phyloP scores from a whole-genome alignment of 164 flowering plant genomes.

The Vitis amurensis region DNA sequence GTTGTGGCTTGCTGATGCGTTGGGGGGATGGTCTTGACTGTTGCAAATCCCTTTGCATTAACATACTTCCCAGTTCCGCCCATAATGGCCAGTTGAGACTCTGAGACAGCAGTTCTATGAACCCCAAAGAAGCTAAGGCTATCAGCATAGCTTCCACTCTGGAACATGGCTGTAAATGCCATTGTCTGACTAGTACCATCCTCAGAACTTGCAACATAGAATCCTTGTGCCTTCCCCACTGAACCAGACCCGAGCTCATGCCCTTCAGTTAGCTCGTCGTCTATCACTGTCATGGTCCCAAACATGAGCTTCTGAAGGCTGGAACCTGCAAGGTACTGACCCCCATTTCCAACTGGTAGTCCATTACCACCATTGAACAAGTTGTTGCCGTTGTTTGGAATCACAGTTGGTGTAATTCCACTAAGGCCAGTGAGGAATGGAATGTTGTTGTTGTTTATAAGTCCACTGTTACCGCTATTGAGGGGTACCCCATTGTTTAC shows the following conservation, averaged over 20 bases:
- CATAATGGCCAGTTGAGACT: slow-evolving; percentile 10
- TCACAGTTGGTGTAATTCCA: slow-evolving; percentile 23
- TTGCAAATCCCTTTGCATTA: slow-evolving; percentile 64
- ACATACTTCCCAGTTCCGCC: slow-evolving; percentile 53
- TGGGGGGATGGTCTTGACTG: slow-evolving; percentile 41
- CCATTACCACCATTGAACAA: slow-evolving; percentile 14
- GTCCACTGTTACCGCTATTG: slow-evolving; percentile 45
- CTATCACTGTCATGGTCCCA: slow-evolving; percentile 71
- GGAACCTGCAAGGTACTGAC: slow-evolving; percentile 45
- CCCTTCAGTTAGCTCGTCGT: slow-evolving; percentile 64
- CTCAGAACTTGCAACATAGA: slow-evolving; percentile 62
- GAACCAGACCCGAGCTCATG: slow-evolving; percentile 59
- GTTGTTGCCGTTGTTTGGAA: slow-evolving; percentile 39
- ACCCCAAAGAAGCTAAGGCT: slow-evolving; percentile 73
- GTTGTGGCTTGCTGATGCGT: slow-evolving; percentile 25
- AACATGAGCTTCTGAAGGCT: slow-evolving; percentile 53
- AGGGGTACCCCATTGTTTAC: slow-evolving; percentile 47
- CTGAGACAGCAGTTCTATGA: slow-evolving; percentile 28
- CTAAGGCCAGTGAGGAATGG: slow-evolving; percentile 53
- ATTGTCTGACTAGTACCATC: slow-evolving; percentile 70
- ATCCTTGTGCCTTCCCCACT: slow-evolving; percentile 74
- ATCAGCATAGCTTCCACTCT: slow-evolving; percentile 43
- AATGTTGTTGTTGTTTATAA: slow-evolving; percentile 54
- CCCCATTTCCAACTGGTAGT: slow-evolving; percentile 38
- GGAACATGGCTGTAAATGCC: slow-evolving; percentile 64